Evolutionary conservation across 768 basidiomycete genomes (phyloP).

Genomic region (Hypholoma sublateritium): DNA sequence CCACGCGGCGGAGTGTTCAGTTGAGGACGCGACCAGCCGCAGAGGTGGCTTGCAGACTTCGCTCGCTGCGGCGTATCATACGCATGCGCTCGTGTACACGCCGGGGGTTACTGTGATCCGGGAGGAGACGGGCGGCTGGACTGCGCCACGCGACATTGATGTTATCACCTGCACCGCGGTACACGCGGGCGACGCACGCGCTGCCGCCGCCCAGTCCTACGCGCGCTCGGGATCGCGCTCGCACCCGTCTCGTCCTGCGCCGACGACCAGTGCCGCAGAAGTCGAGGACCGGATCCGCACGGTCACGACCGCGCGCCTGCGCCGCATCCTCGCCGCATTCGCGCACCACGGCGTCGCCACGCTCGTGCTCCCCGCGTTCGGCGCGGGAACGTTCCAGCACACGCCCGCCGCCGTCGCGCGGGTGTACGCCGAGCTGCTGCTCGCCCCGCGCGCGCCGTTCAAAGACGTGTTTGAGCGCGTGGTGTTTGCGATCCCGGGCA

Average conservation of each 20-base stretch:
- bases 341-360: not conserved
- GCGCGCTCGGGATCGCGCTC: not conserved
- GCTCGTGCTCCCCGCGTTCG: slow-evolving; percentile 11
- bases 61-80: not conserved
- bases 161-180: slow-evolving; percentile 18
- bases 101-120: slow-evolving; percentile 7
- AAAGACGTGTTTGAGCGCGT: slow-evolving; percentile 2
- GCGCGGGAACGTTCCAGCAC: slow-evolving; percentile 5
- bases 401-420: not conserved
- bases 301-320: slow-evolving; percentile 1
- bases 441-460: slow-evolving; percentile 1
- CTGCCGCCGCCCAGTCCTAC: not conserved
- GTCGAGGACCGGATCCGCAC: slow-evolving; percentile 1
- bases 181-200: slow-evolving; percentile 16
- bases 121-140: slow-evolving; percentile 16
- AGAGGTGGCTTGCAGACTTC: not conserved
- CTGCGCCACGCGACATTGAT: slow-evolving; percentile 13
- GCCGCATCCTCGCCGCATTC: slow-evolving; percentile 4
- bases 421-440: slow-evolving; percentile 1
- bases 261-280: not conserved
- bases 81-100: slow-evolving; percentile 11
- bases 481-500: slow-evolving; percentile 4
- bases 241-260: not conserved
- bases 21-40: not conserved
- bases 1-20: not conserved